phyloP scores from a whole-genome alignment of 1,139 yeast species.

The Suhomyces chickasaworum region DNA sequence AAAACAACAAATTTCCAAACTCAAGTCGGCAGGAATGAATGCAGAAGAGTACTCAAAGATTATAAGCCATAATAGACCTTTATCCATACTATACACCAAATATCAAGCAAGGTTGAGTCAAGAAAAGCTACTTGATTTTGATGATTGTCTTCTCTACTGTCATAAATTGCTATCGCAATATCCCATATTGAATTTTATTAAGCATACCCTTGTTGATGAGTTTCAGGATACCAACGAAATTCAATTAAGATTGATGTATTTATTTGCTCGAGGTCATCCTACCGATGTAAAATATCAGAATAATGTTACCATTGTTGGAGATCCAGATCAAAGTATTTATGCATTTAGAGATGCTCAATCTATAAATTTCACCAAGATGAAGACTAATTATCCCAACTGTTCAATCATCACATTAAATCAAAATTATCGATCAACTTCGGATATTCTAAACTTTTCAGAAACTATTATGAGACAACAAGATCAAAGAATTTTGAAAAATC shows the following conservation, averaged over 20 bases:
- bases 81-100: constrained; percentile 42
- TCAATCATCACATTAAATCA: constrained; percentile 52
- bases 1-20: constrained; percentile 49
- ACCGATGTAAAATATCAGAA: constrained; percentile 24
- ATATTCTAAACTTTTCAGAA: constrained; percentile 68
- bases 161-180: constrained; percentile 47
- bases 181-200: constrained; percentile 51
- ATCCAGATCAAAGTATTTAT: constrained; percentile 94
- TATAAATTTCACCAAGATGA: constrained; percentile 65
- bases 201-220: constrained; percentile 87
- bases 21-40: constrained; percentile 51
- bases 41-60: constrained; percentile 36
- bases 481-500: constrained; percentile 42
- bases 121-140: constrained; percentile 67
- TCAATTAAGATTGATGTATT: constrained; percentile 68
- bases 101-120: constrained; percentile 54
- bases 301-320: constrained; percentile 87
- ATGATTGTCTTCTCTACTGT: constrained; percentile 70
- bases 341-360: constrained; percentile 82
- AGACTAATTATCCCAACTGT: constrained; percentile 38
- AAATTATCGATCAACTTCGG: constrained; percentile 80
- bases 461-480: constrained; percentile 63
- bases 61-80: constrained; percentile 17
- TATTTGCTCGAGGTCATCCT: constrained; percentile 51
- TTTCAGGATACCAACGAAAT: constrained; percentile 88